phyloP scores from a whole-genome alignment of 129 eudicot genomes.

The Solidago caesia region DNA sequence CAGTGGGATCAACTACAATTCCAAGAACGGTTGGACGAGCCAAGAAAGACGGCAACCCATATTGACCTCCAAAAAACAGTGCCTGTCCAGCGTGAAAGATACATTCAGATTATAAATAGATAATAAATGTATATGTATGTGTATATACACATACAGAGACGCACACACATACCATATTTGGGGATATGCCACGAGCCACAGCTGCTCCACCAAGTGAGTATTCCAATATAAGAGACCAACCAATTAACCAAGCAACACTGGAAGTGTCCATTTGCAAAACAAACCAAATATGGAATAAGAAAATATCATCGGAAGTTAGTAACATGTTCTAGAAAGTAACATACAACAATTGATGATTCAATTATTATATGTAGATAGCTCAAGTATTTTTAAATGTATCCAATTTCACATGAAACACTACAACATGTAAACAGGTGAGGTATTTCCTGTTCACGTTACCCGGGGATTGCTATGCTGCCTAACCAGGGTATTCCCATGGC shows the following conservation, averaged over 20 bases:
- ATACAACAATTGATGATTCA: too few relatives aligned
- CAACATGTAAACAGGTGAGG: too few relatives aligned
- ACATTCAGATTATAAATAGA: not conserved
- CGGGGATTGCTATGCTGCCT: too few relatives aligned
- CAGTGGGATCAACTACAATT: constrained; percentile 89
- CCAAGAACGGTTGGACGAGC: constrained; percentile 79
- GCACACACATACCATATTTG: constrained; percentile 67
- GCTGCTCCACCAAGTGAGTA: constrained; percentile 98
- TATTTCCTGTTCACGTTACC: too few relatives aligned
- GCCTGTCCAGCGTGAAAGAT: constrained; percentile 43
- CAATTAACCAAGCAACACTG: constrained; percentile 97
- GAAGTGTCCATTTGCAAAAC: constrained; percentile 13
- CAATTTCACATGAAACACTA: too few relatives aligned
- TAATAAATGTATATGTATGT: not conserved
- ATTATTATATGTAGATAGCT: too few relatives aligned
- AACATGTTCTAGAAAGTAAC: too few relatives aligned
- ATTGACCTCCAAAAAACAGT: constrained; percentile 82
- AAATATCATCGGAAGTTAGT: not conserved
- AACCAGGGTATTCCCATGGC: too few relatives aligned
- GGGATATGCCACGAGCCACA: constrained; percentile 98
- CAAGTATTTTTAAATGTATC: too few relatives aligned
- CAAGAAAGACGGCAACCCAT: constrained; percentile 70
- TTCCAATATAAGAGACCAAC: constrained; percentile 95
- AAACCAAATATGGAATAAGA: not conserved
- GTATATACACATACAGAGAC: not conserved